Evolutionary conservation across 306 rosid species (phyloP), one percentile per base, ranked within the genome.

Genomic region (Senna siamea): DNA sequence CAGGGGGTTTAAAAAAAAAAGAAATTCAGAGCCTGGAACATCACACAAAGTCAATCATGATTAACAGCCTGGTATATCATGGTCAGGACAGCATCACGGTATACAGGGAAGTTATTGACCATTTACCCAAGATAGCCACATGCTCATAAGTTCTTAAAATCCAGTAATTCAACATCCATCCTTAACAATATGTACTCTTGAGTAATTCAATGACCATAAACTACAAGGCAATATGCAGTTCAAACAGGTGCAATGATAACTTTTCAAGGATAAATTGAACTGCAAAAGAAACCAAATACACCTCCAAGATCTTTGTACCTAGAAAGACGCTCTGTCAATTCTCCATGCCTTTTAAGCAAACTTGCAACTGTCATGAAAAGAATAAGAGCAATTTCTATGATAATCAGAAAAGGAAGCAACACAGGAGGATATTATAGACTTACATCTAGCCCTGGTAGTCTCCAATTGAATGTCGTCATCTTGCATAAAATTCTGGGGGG

Each of bases 401-500:
- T 41, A 64, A 77, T 59, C 37, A 22, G 51, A 60, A 72, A 79
- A 64, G 37, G 41, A 23, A 69, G 30, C 30, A 26, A 26, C 30
- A 26, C 1, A 50, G 43, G 34, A 51, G 46, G 19, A 58, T 57
- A 76, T 17, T 32, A 35, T 32, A 70, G 54, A 78, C 80, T 75
- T 88, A 92, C 99, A 86, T 92, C 87, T 90, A 69, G 90, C 87
- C 51, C 93, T 90, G 18, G 95, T 87, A 11, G 87, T 80, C 81
- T 95, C 99, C 84, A 95, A 78, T 26, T 81, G 93, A 79, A 64
- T 79, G 77, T 90, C 97, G 46, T 88, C 99, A 11, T 95, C 98
- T 55, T 78, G 93, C 81, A 81, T 52, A 80, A 84, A 87, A 79
- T 79, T 86, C 92, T 92, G 90, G 6, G 6, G 1, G 4, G 15